phyloP scores from a whole-genome alignment of 192 early-diverging fungal species.

The Entomortierella parvispora region DNA sequence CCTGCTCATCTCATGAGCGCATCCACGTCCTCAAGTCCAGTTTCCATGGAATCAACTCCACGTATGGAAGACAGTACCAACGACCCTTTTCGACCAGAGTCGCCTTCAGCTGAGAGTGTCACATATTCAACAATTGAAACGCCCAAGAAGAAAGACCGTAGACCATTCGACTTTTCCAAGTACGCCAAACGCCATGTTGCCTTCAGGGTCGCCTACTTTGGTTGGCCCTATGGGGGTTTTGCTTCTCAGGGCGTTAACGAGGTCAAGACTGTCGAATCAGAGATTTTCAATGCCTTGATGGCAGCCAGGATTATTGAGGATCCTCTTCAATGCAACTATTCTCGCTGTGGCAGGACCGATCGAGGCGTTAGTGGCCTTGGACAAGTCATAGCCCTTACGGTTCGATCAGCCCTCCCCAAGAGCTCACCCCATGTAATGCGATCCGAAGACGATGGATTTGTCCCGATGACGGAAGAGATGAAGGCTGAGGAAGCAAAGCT shows the following conservation, averaged over 20 bases:
- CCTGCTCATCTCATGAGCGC: slow-evolving; percentile 16
- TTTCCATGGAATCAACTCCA: neutral
- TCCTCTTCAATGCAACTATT: slow-evolving; percentile 75
- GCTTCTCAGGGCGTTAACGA: slow-evolving; percentile 73
- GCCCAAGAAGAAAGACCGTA: slow-evolving; percentile 34
- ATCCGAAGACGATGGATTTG: slow-evolving; percentile 35
- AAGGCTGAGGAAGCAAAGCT: neutral
- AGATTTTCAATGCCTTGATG: slow-evolving; percentile 84
- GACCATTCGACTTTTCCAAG: slow-evolving; percentile 80
- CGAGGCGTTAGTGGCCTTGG: slow-evolving; percentile 92
- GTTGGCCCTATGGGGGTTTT: slow-evolving; percentile 90
- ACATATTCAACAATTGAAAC: slow-evolving; percentile 32
- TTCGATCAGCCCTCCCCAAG: slow-evolving; percentile 72
- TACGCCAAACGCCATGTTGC: slow-evolving; percentile 84
- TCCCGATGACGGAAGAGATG: slow-evolving; percentile 7
- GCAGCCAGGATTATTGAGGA: slow-evolving; percentile 80
- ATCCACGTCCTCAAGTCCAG: slow-evolving; percentile 15
- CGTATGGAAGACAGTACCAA: slow-evolving; percentile 3
- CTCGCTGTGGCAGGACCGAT: slow-evolving; percentile 88
- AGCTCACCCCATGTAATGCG: slow-evolving; percentile 54
- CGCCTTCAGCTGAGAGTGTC: neutral
- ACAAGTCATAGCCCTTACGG: slow-evolving; percentile 85
- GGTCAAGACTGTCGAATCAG: slow-evolving; percentile 83
- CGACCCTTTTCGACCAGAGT: slow-evolving; percentile 9
- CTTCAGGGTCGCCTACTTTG: slow-evolving; percentile 91